These are phyloP conservation scores for Neurospora sp. DNA, from an alignment of 2,329 filamentous ascomycete species.

Conservation along the genomic window DNA sequence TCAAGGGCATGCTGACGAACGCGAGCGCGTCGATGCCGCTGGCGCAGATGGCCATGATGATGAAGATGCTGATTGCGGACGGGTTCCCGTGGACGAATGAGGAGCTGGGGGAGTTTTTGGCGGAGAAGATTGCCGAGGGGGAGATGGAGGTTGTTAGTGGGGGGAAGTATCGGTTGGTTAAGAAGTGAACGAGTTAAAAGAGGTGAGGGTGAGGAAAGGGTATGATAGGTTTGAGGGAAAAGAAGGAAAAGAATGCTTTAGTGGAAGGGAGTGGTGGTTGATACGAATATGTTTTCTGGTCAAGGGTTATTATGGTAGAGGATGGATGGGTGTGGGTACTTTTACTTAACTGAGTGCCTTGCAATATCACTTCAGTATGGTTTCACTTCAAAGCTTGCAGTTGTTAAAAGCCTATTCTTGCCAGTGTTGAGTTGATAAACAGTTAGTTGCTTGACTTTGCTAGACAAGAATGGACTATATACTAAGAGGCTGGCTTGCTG, in stretches of 20 bases:
- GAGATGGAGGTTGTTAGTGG: conserved; percentile 55
- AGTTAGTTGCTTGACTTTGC: neutral
- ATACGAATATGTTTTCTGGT: neutral
- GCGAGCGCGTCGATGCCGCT: conserved; percentile 71
- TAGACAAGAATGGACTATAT: neutral
- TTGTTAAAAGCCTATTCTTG: neutral
- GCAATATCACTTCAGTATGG: neutral
- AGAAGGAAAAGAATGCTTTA: neutral
- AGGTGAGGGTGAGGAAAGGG: no score
- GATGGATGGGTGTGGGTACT: neutral
- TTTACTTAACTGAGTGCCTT: neutral
- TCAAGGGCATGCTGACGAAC: conserved; percentile 91
- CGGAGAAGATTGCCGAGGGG: conserved; percentile 63
- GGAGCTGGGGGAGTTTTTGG: conserved; percentile 73
- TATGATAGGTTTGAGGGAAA: neutral
- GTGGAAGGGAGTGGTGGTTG: neutral
- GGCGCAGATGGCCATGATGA: conserved; percentile 80
- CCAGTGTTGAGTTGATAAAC: neutral
- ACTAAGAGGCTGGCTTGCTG: neutral
- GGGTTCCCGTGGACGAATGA: conserved; percentile 87
- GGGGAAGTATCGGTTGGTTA: conserved; percentile 59
- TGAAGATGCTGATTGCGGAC: conserved; percentile 82
- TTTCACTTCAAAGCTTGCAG: neutral
- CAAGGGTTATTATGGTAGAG: neutral
- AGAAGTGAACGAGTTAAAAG: conserved; percentile 33